phyloP scores from a whole-genome alignment of 768 basidiomycete species.

The Tylopilus plumbeoviolaceoides region DNA sequence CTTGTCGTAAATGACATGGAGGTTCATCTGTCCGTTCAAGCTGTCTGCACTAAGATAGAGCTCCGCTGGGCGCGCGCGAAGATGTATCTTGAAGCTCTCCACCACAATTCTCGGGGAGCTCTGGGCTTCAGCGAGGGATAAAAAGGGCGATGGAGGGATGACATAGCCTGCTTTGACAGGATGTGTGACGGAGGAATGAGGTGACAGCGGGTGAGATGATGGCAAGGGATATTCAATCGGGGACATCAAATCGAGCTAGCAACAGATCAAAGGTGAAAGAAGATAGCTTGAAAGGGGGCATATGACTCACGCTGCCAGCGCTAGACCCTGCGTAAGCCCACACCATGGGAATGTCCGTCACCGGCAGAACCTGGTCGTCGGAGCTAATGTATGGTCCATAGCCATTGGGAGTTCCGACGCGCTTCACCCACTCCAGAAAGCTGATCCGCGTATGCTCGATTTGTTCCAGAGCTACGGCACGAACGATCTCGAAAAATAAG shows the following conservation, averaged over 20 bases:
- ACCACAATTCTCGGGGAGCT: slow-evolving; percentile 8
- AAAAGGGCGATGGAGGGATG: background rate
- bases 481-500: slow-evolving; percentile 41
- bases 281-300: background rate
- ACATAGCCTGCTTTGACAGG: slow-evolving; percentile 11
- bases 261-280: background rate
- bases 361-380: slow-evolving; percentile 1
- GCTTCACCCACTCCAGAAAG: slow-evolving; percentile 26
- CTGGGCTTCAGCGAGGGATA: background rate
- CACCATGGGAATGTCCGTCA: slow-evolving; percentile 1
- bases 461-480: slow-evolving; percentile 7
- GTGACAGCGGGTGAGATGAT: slow-evolving; percentile 22
- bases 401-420: background rate
- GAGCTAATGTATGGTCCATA: background rate
- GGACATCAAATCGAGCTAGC: slow-evolving; percentile 34
- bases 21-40: slow-evolving; percentile 27
- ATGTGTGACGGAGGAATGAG: slow-evolving; percentile 14
- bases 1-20: slow-evolving; percentile 38
- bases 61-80: slow-evolving; percentile 45
- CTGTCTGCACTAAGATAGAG: slow-evolving; percentile 42
- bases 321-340: slow-evolving; percentile 20
- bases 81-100: slow-evolving; percentile 10
- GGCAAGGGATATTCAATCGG: slow-evolving; percentile 36
- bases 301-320: slow-evolving; percentile 28
- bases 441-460: background rate